Conservation (phyloP, 164 flowering plant genomes). For the Magnolia kwangsiensis region DNA sequence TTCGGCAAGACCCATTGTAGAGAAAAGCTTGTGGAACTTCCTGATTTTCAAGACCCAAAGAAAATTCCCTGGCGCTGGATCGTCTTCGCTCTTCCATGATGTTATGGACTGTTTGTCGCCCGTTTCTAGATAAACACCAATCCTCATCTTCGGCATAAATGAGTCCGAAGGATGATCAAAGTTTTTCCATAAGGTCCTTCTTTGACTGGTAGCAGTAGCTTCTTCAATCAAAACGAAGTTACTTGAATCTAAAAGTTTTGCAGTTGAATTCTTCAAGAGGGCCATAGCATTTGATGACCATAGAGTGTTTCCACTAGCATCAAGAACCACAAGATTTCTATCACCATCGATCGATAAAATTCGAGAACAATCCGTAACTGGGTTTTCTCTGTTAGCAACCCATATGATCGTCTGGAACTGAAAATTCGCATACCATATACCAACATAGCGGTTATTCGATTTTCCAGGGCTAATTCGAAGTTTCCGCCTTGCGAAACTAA, state of each 20-base stretch:
- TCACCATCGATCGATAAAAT: background rate
- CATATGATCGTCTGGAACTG: background rate
- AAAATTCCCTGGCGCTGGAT: conserved; percentile 27
- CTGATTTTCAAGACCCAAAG: conserved; percentile 18
- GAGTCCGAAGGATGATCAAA: conserved; percentile 36
- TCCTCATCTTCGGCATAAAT: conserved; percentile 31
- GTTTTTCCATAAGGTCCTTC: conserved; percentile 25
- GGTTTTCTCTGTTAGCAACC: conserved; percentile 2
- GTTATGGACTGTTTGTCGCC: conserved; percentile 17
- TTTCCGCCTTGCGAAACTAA: background rate
- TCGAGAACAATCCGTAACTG: background rate
- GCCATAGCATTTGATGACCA: background rate
- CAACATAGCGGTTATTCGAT: background rate
- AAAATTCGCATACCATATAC: background rate
- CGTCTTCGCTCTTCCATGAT: conserved; percentile 19
- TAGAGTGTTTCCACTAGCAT: background rate
- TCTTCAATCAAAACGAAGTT: background rate
- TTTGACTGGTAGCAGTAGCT: background rate
- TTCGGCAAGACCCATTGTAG: background rate
- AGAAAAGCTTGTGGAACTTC: conserved; percentile 13
- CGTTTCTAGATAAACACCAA: conserved; percentile 20
- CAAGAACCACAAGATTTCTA: background rate
- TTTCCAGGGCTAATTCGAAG: background rate
- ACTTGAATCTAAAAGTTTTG: background rate
- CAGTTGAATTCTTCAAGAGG: background rate